Evolutionary conservation across 768 basidiomycete species (phyloP).

Genomic region (Xerocomellus dryophilus): DNA sequence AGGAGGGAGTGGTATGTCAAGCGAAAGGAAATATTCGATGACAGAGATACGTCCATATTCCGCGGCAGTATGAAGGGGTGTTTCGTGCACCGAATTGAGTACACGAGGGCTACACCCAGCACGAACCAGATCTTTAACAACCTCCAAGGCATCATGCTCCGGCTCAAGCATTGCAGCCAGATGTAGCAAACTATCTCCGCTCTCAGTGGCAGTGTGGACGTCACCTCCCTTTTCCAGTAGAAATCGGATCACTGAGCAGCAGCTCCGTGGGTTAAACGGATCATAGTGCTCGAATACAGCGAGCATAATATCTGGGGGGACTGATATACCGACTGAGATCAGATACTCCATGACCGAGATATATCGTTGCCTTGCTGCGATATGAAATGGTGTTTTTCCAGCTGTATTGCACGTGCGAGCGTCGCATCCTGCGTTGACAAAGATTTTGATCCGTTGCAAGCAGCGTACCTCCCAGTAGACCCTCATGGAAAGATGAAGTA

Average conservation of each 20-base stretch:
- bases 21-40: not conserved
- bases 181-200: not conserved
- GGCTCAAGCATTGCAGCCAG: not conserved
- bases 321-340: not conserved
- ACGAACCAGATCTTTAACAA: not conserved
- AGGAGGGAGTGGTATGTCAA: not conserved
- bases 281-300: not conserved
- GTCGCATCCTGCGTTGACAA: not conserved
- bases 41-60: not conserved
- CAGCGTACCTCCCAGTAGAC: not conserved
- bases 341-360: conserved; percentile 1
- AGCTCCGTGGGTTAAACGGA: not conserved
- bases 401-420: not conserved
- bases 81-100: not conserved
- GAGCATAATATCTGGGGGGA: not conserved
- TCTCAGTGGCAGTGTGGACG: not conserved
- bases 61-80: not conserved
- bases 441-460: not conserved
- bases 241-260: not conserved
- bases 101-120: not conserved
- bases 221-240: not conserved
- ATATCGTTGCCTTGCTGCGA: not conserved
- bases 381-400: not conserved
- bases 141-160: not conserved
- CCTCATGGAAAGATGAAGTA: not conserved